A percentile compares a stretch with the other conserved stretches of the same genome.
Evolutionary conservation across 2,329 filamentous ascomycete species (phyloP).

Genomic region (Lachnum nothofagi): DNA sequence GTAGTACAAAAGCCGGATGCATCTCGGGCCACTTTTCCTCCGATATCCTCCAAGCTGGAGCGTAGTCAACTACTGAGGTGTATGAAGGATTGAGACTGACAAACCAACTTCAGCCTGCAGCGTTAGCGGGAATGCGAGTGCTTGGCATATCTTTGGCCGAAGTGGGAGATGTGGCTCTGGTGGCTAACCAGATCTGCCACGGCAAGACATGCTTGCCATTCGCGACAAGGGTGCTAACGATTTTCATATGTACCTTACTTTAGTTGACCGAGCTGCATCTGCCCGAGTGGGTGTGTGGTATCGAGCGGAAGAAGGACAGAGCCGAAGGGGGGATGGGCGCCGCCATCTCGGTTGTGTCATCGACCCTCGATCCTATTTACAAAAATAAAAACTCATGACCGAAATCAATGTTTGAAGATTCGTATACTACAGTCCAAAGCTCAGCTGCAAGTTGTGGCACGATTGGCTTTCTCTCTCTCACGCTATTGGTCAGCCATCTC

Average conservation of each 20-base stretch:
- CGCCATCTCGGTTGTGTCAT: not conserved
- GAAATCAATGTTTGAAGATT: slow-evolving; percentile 6
- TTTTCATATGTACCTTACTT: not conserved
- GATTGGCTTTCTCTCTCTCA: slow-evolving; percentile 12
- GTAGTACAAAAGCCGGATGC: too few relatives aligned
- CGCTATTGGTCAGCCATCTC: slow-evolving; percentile 17
- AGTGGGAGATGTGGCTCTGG: slow-evolving; percentile 8
- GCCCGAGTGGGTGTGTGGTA: not conserved
- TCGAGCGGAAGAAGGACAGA: too few relatives aligned
- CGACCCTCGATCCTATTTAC: not conserved
- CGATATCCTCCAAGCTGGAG: too few relatives aligned
- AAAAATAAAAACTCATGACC: slow-evolving; percentile 8
- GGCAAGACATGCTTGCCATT: slow-evolving; percentile 4
- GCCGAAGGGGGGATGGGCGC: not conserved
- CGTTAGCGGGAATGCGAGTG: too few relatives aligned
- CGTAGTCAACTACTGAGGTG: too few relatives aligned
- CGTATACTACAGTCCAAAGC: slow-evolving; percentile 9
- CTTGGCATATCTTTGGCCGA: not conserved
- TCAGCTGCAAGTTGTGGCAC: slow-evolving; percentile 18
- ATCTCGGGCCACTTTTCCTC: too few relatives aligned
- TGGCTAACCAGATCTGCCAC: slow-evolving; percentile 4
- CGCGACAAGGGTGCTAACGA: slow-evolving; percentile 1
- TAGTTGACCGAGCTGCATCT: slow-evolving; percentile 3
- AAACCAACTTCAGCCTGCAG: too few relatives aligned
- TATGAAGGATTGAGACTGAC: too few relatives aligned